Base-by-base conservation (phyloP, 352 stramenopile genomes). In the Globisporangium cederbergense region DNA sequence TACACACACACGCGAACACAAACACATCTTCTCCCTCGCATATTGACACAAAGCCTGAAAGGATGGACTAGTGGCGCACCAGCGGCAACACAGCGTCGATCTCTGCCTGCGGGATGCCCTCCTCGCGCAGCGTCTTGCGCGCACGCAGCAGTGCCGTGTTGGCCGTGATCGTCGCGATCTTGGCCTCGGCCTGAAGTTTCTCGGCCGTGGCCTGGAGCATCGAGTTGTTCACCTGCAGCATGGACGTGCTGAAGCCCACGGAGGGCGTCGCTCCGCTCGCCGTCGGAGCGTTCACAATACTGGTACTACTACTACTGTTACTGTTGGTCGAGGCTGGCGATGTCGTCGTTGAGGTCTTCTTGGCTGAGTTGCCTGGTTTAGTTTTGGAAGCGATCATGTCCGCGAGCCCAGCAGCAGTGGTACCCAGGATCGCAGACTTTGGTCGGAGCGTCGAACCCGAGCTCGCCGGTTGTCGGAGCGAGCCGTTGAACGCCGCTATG, bases 1-100 rank as follows among this genome's bases (percentile, higher is more conserved):
- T 1, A 28, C 25, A 28, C 25, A 28, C 25, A 28, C 25, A 2
- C 25, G 25, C 25, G 25, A 28, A 38, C 9, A 38, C 34, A 10
- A 38, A 38, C 1, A 38, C 34, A 38, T 38, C 9, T 38, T 7
- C 34, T 42, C 10, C 36, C 42, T 47, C 22, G n/a, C 47, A 34
- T 8, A 10, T 54, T 54, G 47, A 20, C 10, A 42, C 36, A 42
- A 42, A 42, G 47, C 3, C 20, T 54, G 47, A 10, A 6, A 16
- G n/a, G n/a, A 5, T 54, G n/a, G n/a, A 28, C 25, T 54, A 58
- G 22, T 58, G 56, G 25, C 56, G 56, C 34, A 16, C 43, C 45
- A 67, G 46, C 25, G 62, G 62, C 46, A 67, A 54, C 46, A 62
- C 62, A 18, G 54, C 54, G 54, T 67, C 62, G 54, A 67, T 67